phyloP scores from a whole-genome alignment of 371 early-diverging fungal species.

The Mucor ambiguus region DNA sequence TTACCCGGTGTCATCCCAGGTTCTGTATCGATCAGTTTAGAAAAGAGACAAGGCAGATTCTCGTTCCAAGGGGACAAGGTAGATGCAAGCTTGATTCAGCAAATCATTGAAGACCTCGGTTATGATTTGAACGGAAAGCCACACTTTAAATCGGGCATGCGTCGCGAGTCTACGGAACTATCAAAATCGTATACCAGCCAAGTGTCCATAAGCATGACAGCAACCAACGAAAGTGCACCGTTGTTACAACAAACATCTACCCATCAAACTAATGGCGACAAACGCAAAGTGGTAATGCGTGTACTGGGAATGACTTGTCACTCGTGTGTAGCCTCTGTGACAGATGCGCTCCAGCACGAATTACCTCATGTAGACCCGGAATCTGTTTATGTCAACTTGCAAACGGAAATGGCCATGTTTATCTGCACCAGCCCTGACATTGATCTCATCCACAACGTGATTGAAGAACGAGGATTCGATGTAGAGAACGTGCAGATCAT shows the following conservation, averaged over 20 bases:
- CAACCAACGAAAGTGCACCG: not conserved
- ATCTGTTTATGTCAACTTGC: slow-evolving; percentile 42
- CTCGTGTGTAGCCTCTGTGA: slow-evolving; percentile 64
- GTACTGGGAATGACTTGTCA: slow-evolving; percentile 87
- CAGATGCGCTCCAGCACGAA: slow-evolving; percentile 32
- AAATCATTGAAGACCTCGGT: slow-evolving; percentile 62
- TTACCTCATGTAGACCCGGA: slow-evolving; percentile 31
- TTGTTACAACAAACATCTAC: not conserved
- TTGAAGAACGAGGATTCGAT: slow-evolving; percentile 43
- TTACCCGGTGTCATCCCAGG: slow-evolving; percentile 54
- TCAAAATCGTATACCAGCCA: not conserved
- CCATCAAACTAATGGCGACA: not conserved
- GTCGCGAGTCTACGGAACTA: not conserved
- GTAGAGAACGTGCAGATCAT: slow-evolving; percentile 50
- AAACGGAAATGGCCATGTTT: slow-evolving; percentile 53
- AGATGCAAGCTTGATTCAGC: slow-evolving; percentile 32
- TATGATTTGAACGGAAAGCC: slow-evolving; percentile 56
- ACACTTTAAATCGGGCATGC: slow-evolving; percentile 12
- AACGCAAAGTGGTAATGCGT: slow-evolving; percentile 50
- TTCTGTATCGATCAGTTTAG: slow-evolving; percentile 52
- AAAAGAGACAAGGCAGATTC: slow-evolving; percentile 44
- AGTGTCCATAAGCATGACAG: not conserved
- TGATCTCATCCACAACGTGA: slow-evolving; percentile 24
- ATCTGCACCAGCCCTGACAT: slow-evolving; percentile 34
- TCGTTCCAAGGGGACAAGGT: slow-evolving; percentile 36